Evolutionary conservation across 2,329 filamentous ascomycete genomes (phyloP), one percentile per base, ranked within the genome.

Genomic region (Penicillium aurantiogriseum): DNA sequence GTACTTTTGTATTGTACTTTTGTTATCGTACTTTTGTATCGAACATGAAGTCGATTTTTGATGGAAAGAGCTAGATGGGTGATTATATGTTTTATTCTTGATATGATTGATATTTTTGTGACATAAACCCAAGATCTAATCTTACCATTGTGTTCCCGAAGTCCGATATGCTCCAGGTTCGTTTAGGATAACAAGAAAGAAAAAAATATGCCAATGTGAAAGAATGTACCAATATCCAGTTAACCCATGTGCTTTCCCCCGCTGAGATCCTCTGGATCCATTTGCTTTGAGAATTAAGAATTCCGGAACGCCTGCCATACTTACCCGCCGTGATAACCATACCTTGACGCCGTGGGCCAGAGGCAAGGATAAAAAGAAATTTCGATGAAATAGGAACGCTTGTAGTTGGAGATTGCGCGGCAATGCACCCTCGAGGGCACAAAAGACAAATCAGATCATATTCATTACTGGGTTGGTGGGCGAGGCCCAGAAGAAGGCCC

Each of bases 401-500:
- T 45, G 25, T 39, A 29, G 19, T 39, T 39, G 55, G 17, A 21
- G 48, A 45, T 49, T 33, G 38, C 15, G 33, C 17, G 21, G 23
- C 6, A n/a, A 45, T 54, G 38, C 23, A 27, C 38, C n/a, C 17
- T 21, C 4, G 6, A 5, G 19, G 10, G 17, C 11, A 17, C 10
- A 45, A 27, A 45, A 35, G 2, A 21, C 19, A 51, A 36, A 42
- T 44, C n/a, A 29, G 11, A 43, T 57, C 27, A 36, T 47, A 6
- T 43, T 53, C 49, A 42, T 57, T 47, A 57, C 43, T 57, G 42
- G 21, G 21, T 17, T 17, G 43, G 54, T 15, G 35, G 63, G 19
- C 49, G 57, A 56, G 51, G 56, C 23, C 50, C 57, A 47, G 56
- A 51, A 52, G 51, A 21, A 21, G 21, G 53, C 10, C 51, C 57